Evolutionary conservation across 768 basidiomycete genomes (phyloP).

Genomic region (Phanerodontia chrysosporium): DNA sequence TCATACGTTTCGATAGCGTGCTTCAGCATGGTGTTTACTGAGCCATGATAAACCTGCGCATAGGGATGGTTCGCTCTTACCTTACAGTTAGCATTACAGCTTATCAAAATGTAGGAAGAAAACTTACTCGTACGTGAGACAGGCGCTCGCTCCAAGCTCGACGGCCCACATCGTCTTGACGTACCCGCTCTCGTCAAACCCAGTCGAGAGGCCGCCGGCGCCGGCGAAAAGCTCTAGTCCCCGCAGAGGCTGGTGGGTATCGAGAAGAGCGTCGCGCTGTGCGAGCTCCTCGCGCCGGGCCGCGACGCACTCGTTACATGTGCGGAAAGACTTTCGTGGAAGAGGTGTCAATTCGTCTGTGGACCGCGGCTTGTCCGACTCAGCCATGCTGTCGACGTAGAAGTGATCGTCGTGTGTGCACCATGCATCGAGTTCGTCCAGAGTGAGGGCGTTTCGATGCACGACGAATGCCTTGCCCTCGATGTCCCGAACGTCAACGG

Average conservation of each 20-base stretch:
- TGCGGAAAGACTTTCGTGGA: conserved; percentile 20
- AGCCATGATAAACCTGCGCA: conserved; percentile 59
- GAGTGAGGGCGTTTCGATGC: conserved; percentile 28
- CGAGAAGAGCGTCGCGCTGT: too few species aligned
- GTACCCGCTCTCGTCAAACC: conserved; percentile 56
- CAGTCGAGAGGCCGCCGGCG: conserved; percentile 71
- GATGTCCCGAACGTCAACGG: conserved; percentile 32
- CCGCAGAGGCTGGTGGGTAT: conserved; percentile 22
- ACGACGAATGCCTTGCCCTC: conserved; percentile 54
- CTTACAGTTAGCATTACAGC: neutral
- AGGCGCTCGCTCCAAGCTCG: conserved; percentile 61
- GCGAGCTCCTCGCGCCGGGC: conserved; percentile 39
- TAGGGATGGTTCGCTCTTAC: conserved; percentile 59
- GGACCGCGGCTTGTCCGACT: neutral
- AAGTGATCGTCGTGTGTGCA: conserved; percentile 53
- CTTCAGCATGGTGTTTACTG: conserved; percentile 54
- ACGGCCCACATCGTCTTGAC: conserved; percentile 70
- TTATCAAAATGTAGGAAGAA: neutral
- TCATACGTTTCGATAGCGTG: conserved; percentile 49
- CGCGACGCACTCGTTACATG: conserved; percentile 38
- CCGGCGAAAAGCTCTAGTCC: conserved; percentile 69
- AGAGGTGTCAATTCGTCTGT: neutral
- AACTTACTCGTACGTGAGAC: conserved; percentile 56
- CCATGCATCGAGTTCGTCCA: conserved; percentile 38
- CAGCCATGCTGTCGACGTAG: conserved; percentile 39